These are phyloP conservation scores for Saccharomyces hybrid DNA, from an alignment of 1,139 yeast genomes.

Conservation along the genomic window DNA sequence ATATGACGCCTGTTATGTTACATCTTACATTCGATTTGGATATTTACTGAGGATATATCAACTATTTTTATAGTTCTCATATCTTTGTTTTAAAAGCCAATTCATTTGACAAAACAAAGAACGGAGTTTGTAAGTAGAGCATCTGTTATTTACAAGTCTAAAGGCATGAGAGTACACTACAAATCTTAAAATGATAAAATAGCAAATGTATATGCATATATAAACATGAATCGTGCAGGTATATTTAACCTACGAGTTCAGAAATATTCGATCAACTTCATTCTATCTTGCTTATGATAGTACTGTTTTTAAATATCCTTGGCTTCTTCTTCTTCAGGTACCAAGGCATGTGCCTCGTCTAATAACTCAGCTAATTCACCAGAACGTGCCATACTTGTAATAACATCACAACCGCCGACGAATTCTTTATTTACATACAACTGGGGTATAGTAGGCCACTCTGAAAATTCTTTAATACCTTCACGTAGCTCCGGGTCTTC, in stretches of 20 bases:
- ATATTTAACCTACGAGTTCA: background rate
- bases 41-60: background rate
- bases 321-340: constrained; percentile 57
- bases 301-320: background rate
- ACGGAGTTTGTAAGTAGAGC: constrained; percentile 30
- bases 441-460: constrained; percentile 62
- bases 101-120: constrained; percentile 11
- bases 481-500: constrained; percentile 88
- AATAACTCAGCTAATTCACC: constrained; percentile 88
- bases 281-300: background rate
- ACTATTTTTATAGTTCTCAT: constrained; percentile 9
- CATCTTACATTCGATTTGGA: background rate
- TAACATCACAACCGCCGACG: constrained; percentile 95
- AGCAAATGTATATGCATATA: constrained; percentile 1
- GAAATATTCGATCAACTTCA: background rate
- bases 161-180: constrained; percentile 28
- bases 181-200: background rate
- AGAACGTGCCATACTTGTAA: constrained; percentile 81
- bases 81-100: constrained; percentile 1
- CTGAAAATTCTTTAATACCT: constrained; percentile 90
- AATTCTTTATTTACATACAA: constrained; percentile 68
- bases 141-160: constrained; percentile 29
- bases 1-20: background rate
- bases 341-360: constrained; percentile 70
- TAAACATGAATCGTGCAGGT: background rate